These are phyloP conservation scores for Goffeauzyma gilvescens DNA, from an alignment of 768 basidiomycete genomes.

Conservation along the genomic window DNA sequence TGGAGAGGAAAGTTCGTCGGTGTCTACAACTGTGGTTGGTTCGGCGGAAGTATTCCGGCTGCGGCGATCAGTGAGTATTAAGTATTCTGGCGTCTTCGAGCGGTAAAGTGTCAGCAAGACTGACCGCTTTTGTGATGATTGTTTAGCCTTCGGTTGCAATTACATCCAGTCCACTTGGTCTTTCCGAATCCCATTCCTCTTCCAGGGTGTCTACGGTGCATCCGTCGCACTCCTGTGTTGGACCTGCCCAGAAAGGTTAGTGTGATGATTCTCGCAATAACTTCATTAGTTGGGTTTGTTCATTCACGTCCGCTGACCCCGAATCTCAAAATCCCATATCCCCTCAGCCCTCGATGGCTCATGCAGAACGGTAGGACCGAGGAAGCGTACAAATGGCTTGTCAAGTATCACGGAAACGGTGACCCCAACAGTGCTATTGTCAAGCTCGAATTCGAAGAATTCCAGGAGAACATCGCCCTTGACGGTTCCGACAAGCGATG, in stretches of 20 bases:
- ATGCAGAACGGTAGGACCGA: constrained; percentile 38
- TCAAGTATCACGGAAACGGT: constrained; percentile 41
- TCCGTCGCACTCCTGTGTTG: constrained; percentile 40
- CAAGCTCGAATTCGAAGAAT: constrained; percentile 39
- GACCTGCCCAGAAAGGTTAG: constrained; percentile 40
- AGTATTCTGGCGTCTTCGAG: too few relatives aligned
- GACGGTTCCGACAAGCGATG: constrained; percentile 44
- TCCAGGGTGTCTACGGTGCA: constrained; percentile 6
- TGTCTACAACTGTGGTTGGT: constrained; percentile 18
- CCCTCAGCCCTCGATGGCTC: constrained; percentile 44
- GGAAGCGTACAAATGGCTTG: constrained; percentile 38
- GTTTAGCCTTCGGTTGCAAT: constrained; percentile 6
- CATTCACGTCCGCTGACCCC: too few relatives aligned
- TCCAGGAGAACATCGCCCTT: constrained; percentile 38
- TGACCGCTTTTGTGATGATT: background rate
- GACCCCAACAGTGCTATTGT: constrained; percentile 40
- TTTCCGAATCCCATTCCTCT: constrained; percentile 15
- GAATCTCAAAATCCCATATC: too few relatives aligned
- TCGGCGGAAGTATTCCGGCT: constrained; percentile 6
- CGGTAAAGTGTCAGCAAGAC: background rate
- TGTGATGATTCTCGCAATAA: constrained; percentile 40
- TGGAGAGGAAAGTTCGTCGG: constrained; percentile 18
- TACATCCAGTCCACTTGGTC: constrained; percentile 15
- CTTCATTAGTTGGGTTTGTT: constrained; percentile 34
- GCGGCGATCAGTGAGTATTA: background rate